Base-by-base conservation (phyloP, 805 yeast genomes). In the Teunomyces gatunensis region DNA sequence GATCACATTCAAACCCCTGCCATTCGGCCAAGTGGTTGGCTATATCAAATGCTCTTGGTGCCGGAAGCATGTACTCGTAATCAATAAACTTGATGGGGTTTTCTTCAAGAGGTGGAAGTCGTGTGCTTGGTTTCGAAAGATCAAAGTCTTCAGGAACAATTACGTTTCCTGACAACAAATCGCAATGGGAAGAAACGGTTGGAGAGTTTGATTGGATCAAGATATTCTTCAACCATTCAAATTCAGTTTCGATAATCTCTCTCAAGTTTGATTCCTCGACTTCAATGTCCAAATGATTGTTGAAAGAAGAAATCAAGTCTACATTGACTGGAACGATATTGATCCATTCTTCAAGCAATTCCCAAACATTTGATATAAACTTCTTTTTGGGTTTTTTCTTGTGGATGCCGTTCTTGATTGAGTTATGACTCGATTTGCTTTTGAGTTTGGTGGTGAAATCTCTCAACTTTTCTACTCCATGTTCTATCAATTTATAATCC, bases 1-100 rank as follows among this genome's bases (percentile, higher is more conserved):
- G 73, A 53, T 83, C 82, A 61, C 94, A 87, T 51, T 83, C 81
- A 55, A 85, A 85, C 2, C 94, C 94, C 61, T 86, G 94, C 89
- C 91, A 84, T 60, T 84, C 90, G 60, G 83, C 82, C 53, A 84
- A 79, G 63, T 84, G 90, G 54, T 84, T 84, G 11, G 89, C 85
- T 18, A 85, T 81, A 58, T 84, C 90, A 58, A 84, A 84, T 0
- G 87, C 89, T 41, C 90, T 64, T 4, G 89, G 88, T 2, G 85
- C 86, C 9, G 84, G 84, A 51, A 81, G 71, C 79, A 85, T 80
- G 56, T 84, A 84, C 65, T 84, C 90, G 57, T 84, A 84, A 59
- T 84, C 90, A 40, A 84, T 84, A 54, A 84, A 83, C 11, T 79
- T 73, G 11, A 83, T 71, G 0, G 81, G 81, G 52, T 67, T 70